Evolutionary conservation across 805 yeast genomes (phyloP), one percentile per base, ranked within the genome.

Genomic region (Ogataea ramenticola): DNA sequence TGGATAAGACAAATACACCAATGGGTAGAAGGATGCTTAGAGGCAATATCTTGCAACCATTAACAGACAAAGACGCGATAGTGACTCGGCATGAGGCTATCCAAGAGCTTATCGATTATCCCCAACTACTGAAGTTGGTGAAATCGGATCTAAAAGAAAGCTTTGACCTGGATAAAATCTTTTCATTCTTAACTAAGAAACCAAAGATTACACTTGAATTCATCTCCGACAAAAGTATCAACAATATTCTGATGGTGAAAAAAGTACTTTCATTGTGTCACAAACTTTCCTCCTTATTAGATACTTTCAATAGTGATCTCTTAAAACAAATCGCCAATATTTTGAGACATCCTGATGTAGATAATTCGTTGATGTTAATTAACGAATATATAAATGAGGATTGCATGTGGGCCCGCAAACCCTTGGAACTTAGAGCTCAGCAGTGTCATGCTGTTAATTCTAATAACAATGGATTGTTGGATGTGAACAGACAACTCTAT

Each of bases 11-110:
- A 0, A 45, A 53, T 0, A 74, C 79, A 0, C 68, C 64, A 42
- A 74, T 74, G 79, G 79, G 79, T 0, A 56, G 53, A 15, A 49
- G 78, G 41, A 45, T 66, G 7, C 52, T 75, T 40, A 62, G 65
- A 46, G 67, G 60, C 31, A 71, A 64, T 42, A 64, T 73, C 3
- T 47, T 74, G n/a, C 79, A 74, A 45, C 79, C 79, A 0, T 49
- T 74, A 15, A 70, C 74, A 1, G 68, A 70, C 47, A 46, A 45
- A 16, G 46, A 49, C 0, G 64, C 70, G 20, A 62, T 74, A 3
- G 44, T 50, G 11, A 49, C 64, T 34, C 57, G 79, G 34, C 50
- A 61, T 12, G 60, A 59, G 4, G 57, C 74, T 1, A 68, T 72
- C 0, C 50, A 58, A 33, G 75, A 70, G 43, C 49, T 74, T 15